Evolutionary conservation across 768 basidiomycete genomes (phyloP).

Genomic region (Suillus placidus): DNA sequence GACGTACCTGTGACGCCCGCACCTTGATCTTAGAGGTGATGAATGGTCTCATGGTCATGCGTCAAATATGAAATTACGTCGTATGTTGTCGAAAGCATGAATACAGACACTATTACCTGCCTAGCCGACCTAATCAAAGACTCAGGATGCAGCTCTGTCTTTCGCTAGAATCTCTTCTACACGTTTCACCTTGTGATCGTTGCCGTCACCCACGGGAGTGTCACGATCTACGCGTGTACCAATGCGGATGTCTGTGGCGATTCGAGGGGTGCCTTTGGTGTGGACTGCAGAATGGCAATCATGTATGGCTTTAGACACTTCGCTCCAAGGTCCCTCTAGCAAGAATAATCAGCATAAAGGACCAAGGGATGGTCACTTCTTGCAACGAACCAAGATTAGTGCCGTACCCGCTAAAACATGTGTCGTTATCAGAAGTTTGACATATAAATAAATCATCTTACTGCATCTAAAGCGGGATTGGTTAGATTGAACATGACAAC

Average conservation of each 20-base stretch:
- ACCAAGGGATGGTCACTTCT: neutral
- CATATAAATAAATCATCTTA: conserved; percentile 24
- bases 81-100: neutral
- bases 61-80: neutral
- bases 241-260: conserved; percentile 93
- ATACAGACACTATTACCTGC: neutral
- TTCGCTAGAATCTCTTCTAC: conserved; percentile 77
- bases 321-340: conserved; percentile 80
- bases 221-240: conserved; percentile 83
- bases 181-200: conserved; percentile 76
- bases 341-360: conserved; percentile 7
- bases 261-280: conserved; percentile 67
- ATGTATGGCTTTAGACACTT: conserved; percentile 85
- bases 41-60: too few species aligned
- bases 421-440: conserved; percentile 37
- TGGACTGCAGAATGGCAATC: conserved; percentile 91
- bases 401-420: conserved; percentile 72
- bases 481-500: neutral
- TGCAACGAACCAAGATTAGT: conserved; percentile 73
- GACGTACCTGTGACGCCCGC: neutral
- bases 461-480: conserved; percentile 36
- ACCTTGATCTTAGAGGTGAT: too few species aligned
- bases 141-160: conserved; percentile 19
- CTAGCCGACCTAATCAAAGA: neutral
- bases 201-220: conserved; percentile 66